Conservation (phyloP, 2,329 filamentous ascomycete species). For the Blastomyces silverae region DNA sequence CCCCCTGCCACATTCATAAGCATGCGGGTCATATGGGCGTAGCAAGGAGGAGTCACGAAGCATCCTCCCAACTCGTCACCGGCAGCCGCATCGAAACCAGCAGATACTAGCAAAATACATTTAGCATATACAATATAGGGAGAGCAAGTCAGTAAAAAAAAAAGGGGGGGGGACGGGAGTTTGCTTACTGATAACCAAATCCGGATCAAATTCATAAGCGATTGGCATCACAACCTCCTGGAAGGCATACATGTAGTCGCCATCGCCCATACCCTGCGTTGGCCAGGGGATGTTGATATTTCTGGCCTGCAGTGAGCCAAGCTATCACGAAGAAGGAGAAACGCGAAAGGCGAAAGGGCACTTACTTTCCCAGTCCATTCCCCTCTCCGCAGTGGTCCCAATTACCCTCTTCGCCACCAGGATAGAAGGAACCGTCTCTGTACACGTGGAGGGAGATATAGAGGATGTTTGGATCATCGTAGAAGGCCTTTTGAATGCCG, state of each 20-base stretch:
- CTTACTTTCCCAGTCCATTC: conserved; percentile 50
- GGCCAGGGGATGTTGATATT: conserved; percentile 67
- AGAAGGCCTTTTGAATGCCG: conserved; percentile 93
- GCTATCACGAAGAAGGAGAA: conserved; percentile 1
- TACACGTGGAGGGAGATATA: conserved; percentile 96
- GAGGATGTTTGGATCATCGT: conserved; percentile 85
- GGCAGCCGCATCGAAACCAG: conserved; percentile 90
- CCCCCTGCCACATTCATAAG: conserved; percentile 89
- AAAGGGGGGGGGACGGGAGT: too few relatives aligned
- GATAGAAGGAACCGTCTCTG: conserved; percentile 76
- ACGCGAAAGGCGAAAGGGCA: conserved; percentile 10
- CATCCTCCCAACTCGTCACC: conserved; percentile 91
- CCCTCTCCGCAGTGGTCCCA: conserved; percentile 54
- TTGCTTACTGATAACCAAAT: conserved; percentile 72
- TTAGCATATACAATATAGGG: conserved; percentile 21
- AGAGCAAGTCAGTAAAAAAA: neutral
- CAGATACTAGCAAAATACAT: conserved; percentile 55
- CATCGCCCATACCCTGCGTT: conserved; percentile 76
- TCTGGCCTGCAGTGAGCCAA: conserved; percentile 29
- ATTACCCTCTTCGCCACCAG: conserved; percentile 54
- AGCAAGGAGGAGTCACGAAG: conserved; percentile 83
- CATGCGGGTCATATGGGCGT: conserved; percentile 99
- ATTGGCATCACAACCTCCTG: conserved; percentile 96
- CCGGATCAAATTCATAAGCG: conserved; percentile 84
- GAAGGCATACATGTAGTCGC: conserved; percentile 94